Evolutionary conservation across 331 rosid species (phyloP).

Genomic region (Quercus tomentella): DNA sequence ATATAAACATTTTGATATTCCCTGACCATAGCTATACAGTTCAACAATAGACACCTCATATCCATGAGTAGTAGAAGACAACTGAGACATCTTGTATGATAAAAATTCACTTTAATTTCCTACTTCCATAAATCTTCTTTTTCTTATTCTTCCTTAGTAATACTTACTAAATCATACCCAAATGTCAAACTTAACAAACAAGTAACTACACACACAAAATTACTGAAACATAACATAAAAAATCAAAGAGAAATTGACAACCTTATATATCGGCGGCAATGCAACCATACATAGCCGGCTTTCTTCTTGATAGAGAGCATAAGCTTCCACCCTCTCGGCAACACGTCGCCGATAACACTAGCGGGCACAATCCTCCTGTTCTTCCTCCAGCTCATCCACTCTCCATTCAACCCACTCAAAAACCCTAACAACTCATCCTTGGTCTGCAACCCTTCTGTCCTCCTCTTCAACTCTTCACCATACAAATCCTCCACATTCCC

Average conservation of each 20-base stretch:
- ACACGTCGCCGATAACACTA: slow-evolving; percentile 25
- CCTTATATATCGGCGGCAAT: slow-evolving; percentile 75
- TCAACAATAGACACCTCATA: too few relatives aligned
- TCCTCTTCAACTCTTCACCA: slow-evolving; percentile 46
- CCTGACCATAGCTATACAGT: too few relatives aligned
- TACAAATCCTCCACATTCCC: slow-evolving; percentile 39
- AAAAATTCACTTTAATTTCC: background rate
- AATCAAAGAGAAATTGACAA: slow-evolving; percentile 13
- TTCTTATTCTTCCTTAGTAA: background rate
- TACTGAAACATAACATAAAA: background rate
- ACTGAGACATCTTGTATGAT: too few relatives aligned
- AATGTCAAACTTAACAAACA: background rate
- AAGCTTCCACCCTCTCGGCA: slow-evolving; percentile 71
- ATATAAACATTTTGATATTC: too few relatives aligned
- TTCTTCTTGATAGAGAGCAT: slow-evolving; percentile 46
- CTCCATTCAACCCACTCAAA: slow-evolving; percentile 51
- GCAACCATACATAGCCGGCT: slow-evolving; percentile 39
- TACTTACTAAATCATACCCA: background rate
- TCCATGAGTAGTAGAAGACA: too few relatives aligned
- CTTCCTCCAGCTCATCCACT: slow-evolving; percentile 62
- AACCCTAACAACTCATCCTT: slow-evolving; percentile 46
- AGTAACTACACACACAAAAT: background rate
- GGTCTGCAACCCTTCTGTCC: slow-evolving; percentile 51
- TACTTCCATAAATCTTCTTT: background rate
- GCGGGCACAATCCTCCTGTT: slow-evolving; percentile 68